Evolutionary conservation across 768 basidiomycete genomes (phyloP), one percentile per base, ranked within the genome.

Genomic region (Kwoniella sp.): DNA sequence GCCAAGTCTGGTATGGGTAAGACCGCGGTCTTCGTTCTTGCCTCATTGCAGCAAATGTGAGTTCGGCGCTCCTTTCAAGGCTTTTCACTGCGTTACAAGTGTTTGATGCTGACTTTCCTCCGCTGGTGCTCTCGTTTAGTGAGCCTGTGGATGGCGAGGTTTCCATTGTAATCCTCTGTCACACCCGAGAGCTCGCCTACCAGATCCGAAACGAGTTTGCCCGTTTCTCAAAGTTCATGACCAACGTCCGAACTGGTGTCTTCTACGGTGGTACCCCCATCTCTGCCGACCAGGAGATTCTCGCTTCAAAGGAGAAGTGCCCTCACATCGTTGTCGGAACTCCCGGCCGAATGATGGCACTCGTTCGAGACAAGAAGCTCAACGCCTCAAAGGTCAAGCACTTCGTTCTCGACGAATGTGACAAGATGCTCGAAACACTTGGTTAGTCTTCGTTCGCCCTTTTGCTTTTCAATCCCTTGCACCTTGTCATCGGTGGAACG

Each of bases 381-480:
- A 92, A 96, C 79, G 91, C 91, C 70, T 68, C 68, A 38, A 91
- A 91, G 83, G 93, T 98, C 82, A 98, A 98, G 84, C 95, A 98
- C 85, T 99, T 99, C 83, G 93, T 96, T 63, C 85, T 99, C 82
- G 96, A 99, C 87, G 96, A 99, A 85, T 99, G 96, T 87, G 96
- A 99, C 87, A 99, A 99, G 88, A 97, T 99, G 93, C 90, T 99
- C 81, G 96, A 99, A 87, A 91, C 93, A 88, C 93, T 99, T 85
- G 96, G 96, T 99, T 92, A 97, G 96, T 99, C 50, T 67, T 30
- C 37, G 29, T 31, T 5, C 37, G 25, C 30, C 22, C 29, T 56
- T 63, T 45, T 25, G 37, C 63, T 50, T 51, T 51, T 47, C 9
- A 28, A 58, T 45, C 41, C 34, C 5, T 45, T 45, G 41, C 22